phyloP scores from a whole-genome alignment of 148 eudicot species.

The Euryodendron excelsum region DNA sequence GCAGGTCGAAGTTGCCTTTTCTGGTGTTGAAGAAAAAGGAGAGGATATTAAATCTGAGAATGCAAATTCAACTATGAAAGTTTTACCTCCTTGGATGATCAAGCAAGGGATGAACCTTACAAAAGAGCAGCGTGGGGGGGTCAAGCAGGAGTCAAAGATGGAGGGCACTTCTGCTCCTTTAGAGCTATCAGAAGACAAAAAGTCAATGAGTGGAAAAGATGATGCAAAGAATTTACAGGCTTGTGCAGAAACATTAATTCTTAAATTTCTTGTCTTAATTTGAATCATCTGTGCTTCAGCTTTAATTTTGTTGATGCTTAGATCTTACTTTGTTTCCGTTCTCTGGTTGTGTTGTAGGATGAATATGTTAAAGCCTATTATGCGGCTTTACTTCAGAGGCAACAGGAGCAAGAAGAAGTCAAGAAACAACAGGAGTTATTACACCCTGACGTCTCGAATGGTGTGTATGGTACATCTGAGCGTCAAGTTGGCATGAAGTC shows the following conservation, averaged over 20 bases:
- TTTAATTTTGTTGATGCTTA: background rate
- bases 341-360: constrained; percentile 40
- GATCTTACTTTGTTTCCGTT: background rate
- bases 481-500: constrained; percentile 73
- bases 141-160: constrained; percentile 57
- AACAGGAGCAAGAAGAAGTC: constrained; percentile 62
- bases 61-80: constrained; percentile 56
- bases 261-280: background rate
- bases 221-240: constrained; percentile 64
- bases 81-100: constrained; percentile 99
- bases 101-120: constrained; percentile 88
- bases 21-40: constrained; percentile 57
- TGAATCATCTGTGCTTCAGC: background rate
- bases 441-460: constrained; percentile 24
- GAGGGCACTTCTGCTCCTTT: constrained; percentile 51
- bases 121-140: constrained; percentile 86
- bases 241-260: background rate
- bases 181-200: constrained; percentile 64
- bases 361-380: constrained; percentile 90
- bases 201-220: constrained; percentile 41
- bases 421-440: constrained; percentile 43
- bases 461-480: constrained; percentile 30
- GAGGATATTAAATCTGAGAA: constrained; percentile 51
- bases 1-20: constrained; percentile 79
- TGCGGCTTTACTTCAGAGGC: constrained; percentile 69